Percentiles rank a stretch among this genome's conserved stretches.
phyloP scores from a whole-genome alignment of 208 protist species.

The Wallacemonas sp. region DNA sequence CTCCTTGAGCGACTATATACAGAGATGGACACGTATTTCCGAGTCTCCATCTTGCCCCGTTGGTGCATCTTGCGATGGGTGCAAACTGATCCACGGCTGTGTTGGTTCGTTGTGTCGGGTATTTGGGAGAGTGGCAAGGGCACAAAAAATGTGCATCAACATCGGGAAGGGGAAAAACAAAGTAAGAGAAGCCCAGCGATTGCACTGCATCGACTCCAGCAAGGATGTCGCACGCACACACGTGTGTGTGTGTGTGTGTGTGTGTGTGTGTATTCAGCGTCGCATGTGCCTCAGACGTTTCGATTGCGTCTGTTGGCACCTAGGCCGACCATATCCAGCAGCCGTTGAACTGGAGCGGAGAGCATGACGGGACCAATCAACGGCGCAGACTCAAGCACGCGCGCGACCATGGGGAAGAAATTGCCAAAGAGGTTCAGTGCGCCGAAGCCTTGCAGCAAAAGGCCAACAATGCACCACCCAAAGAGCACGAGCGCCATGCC shows the following conservation, averaged over 20 bases:
- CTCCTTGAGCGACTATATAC: no score
- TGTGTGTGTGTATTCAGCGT: no score
- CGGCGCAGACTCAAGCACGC: constrained; percentile 86
- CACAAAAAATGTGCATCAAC: no score
- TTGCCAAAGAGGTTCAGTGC: constrained; percentile 92
- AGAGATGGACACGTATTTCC: no score
- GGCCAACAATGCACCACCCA: constrained; percentile 79
- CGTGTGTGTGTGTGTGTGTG: neutral
- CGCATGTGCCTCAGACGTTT: constrained; percentile 52
- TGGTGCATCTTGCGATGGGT: no score
- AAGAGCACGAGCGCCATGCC: constrained; percentile 84
- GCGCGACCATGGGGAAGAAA: constrained; percentile 87
- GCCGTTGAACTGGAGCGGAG: constrained; percentile 54
- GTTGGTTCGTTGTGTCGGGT: no score
- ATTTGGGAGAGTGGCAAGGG: no score
- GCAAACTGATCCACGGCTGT: no score
- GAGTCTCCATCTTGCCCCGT: no score
- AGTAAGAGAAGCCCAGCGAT: constrained; percentile 3
- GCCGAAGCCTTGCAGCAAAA: constrained; percentile 85
- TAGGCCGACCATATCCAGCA: constrained; percentile 47
- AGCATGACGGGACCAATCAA: constrained; percentile 80
- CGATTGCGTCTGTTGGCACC: constrained; percentile 38
- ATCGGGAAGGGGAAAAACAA: neutral
- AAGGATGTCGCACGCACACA: no score
- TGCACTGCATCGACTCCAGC: no score